Evolutionary conservation across 176 grass and related monocot species (phyloP).

Genomic region (Zizania latifolia): DNA sequence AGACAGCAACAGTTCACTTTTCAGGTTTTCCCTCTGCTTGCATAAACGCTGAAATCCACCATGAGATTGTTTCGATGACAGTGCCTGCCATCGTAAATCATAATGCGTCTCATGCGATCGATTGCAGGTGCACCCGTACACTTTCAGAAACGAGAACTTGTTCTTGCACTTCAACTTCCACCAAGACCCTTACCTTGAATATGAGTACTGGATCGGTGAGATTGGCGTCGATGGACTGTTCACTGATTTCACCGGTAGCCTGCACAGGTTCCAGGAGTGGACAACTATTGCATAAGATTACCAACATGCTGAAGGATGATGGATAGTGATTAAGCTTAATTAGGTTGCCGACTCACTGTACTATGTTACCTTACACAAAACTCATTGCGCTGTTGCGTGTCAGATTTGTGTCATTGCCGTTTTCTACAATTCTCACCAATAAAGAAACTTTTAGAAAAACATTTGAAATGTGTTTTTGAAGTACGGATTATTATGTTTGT

Average conservation of each 20-base stretch:
- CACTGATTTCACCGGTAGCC: constrained; percentile 67
- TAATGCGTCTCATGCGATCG: neutral
- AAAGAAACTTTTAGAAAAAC: neutral
- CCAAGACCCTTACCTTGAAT: constrained; percentile 70
- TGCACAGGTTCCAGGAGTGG: constrained; percentile 62
- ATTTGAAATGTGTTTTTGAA: neutral
- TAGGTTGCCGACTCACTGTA: neutral
- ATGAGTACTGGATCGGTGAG: constrained; percentile 54
- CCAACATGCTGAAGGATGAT: constrained; percentile 38
- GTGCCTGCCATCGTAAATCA: neutral
- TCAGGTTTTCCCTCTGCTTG: neutral
- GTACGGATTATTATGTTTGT: neutral
- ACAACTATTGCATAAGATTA: constrained; percentile 48
- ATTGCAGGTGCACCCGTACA: constrained; percentile 70
- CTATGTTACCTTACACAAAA: too few species aligned
- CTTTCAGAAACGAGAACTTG: constrained; percentile 53
- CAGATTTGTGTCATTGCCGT: neutral
- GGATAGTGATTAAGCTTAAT: constrained; percentile 34
- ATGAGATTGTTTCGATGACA: neutral
- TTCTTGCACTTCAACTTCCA: constrained; percentile 68
- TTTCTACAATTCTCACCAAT: neutral
- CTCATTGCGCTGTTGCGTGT: neutral
- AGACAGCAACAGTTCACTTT: neutral
- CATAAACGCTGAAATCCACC: neutral
- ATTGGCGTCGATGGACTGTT: constrained; percentile 57